These are phyloP conservation scores for Sanguinoderma infundibulare DNA, from an alignment of 1,284 basidiomycete species.

Conservation along the genomic window DNA sequence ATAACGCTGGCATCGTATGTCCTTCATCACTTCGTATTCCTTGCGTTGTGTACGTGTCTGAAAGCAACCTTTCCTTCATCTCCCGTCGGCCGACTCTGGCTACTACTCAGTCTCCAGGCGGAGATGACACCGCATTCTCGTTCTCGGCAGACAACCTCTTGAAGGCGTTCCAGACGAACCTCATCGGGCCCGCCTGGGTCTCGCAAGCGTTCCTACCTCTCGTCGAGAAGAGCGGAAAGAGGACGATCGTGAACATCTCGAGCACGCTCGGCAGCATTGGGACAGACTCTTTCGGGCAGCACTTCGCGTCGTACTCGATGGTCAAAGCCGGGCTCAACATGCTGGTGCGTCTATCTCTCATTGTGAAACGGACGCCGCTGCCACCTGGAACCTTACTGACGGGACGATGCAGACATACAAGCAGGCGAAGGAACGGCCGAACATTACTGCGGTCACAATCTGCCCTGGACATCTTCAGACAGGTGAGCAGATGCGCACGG, in stretches of 20 bases:
- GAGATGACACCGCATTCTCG: slow-evolving; percentile 30
- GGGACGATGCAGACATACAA: slow-evolving; percentile 34
- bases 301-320: slow-evolving; percentile 32
- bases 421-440: slow-evolving; percentile 4
- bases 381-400: background rate
- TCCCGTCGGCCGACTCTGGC: background rate
- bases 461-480: slow-evolving; percentile 9
- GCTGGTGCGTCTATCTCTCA: slow-evolving; percentile 28
- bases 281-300: slow-evolving; percentile 26
- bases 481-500: background rate
- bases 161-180: slow-evolving; percentile 35
- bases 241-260: slow-evolving; percentile 41
- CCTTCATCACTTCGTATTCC: background rate
- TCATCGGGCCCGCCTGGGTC: slow-evolving; percentile 38
- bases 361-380: background rate
- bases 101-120: background rate
- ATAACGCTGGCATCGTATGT: slow-evolving; percentile 43
- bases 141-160: slow-evolving; percentile 27
- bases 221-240: slow-evolving; percentile 35
- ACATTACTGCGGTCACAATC: background rate
- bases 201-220: slow-evolving; percentile 35
- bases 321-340: slow-evolving; percentile 37
- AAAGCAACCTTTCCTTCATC: background rate
- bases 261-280: slow-evolving; percentile 38
- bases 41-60: background rate